Base-by-base conservation (phyloP, 805 yeast genomes). In the Metschnikowia corniflorae region DNA sequence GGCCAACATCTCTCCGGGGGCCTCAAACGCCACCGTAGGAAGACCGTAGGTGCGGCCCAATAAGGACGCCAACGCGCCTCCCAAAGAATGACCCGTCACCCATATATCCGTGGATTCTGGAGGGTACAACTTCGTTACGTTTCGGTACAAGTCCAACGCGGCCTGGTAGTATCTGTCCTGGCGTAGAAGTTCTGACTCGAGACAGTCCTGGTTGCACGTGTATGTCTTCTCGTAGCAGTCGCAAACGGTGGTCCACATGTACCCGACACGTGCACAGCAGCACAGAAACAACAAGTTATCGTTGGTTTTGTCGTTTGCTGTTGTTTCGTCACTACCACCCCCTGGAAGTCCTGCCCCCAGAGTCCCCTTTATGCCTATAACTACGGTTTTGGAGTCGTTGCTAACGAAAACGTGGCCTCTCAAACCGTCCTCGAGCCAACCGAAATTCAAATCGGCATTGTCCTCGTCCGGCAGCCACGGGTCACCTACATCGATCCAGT, bases 71-170 rank as follows among this genome's bases (percentile, higher is more conserved):
- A 93, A 63, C 0, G 96, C 77, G 0, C 97, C 98, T 2, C 97
- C 98, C 21, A 93, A 65, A 0, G 97, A 89, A 57, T 93, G 98
- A 2, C 98, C 98, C 0, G 95, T 84, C 7, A 85, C 70, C 97
- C 97, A 93, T 16, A 93, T 76, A 15, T 77, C 73, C 1, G 86
- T 71, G 16, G 70, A 56, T 9, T 55, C 60, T 0, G 71, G 71
- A 1, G 96, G 91, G 54, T 88, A 88, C 35, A 79, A 42, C 3
- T 50, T 42, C 0, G 79, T 68, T 8, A 88, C 94, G 44, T 85
- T 80, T 37, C 80, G 68, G 58, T 84, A 93, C 7, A 93, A 73
- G 42, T 85, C 85, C 38, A 88, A 57, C 0, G 77, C 81, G 0
- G 95, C 89, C 43, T 78, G 76, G 60, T 87, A 91, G 57, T 91